Percentiles rank a stretch among this genome's conserved stretches.
These are phyloP conservation scores for Panicum virgatum DNA, from an alignment of 202 grass and related monocot genomes.

Conservation along the genomic window DNA sequence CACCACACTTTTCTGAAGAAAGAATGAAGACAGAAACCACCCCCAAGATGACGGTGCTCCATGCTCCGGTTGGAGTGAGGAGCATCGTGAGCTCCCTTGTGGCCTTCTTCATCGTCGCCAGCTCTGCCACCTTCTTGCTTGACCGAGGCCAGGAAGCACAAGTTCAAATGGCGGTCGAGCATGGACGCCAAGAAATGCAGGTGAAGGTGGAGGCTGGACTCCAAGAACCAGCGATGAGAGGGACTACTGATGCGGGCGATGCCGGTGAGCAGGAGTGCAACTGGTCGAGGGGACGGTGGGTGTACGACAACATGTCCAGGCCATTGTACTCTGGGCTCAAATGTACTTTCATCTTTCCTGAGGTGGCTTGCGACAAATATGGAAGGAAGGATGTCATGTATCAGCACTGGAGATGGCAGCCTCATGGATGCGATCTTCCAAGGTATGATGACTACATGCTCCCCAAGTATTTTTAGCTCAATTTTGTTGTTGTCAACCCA, in stretches of 20 bases:
- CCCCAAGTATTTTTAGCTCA: neutral
- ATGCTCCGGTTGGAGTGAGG: constrained; percentile 43
- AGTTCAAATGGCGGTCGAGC: constrained; percentile 24
- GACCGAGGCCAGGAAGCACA: constrained; percentile 51
- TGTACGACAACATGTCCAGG: constrained; percentile 58
- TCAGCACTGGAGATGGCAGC: constrained; percentile 96
- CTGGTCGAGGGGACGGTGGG: constrained; percentile 65
- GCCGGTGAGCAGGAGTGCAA: constrained; percentile 41
- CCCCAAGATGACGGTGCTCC: constrained; percentile 38
- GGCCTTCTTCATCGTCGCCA: constrained; percentile 64
- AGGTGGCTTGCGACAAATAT: constrained; percentile 88
- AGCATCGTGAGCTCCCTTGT: constrained; percentile 48
- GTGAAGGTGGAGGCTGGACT: constrained; percentile 13
- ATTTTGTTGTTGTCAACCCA: neutral
- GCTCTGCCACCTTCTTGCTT: constrained; percentile 47
- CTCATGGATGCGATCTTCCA: constrained; percentile 75
- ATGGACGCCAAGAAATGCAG: constrained; percentile 30
- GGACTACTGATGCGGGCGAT: neutral
- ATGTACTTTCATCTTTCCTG: constrained; percentile 79
- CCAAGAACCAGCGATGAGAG: neutral
- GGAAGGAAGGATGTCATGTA: constrained; percentile 74
- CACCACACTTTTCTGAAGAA: neutral
- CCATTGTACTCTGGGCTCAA: constrained; percentile 64
- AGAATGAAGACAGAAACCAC: constrained; percentile 25
- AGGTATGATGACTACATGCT: constrained; percentile 40